These are phyloP conservation scores for Apiotrichum brassicae DNA, from an alignment of 1,284 basidiomycete genomes.

Conservation along the genomic window DNA sequence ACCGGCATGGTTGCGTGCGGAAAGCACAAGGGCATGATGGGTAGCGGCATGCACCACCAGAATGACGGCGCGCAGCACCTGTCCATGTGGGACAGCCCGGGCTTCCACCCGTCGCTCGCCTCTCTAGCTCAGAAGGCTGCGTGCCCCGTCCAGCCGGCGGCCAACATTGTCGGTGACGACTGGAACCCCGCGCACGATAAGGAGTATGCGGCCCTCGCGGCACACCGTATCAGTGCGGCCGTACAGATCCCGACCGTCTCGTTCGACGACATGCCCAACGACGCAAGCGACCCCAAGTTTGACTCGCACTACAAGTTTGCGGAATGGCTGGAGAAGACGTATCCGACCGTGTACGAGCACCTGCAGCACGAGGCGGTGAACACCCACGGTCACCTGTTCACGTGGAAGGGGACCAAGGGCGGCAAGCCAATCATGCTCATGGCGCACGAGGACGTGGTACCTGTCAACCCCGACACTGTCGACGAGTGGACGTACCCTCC, in stretches of 20 bases:
- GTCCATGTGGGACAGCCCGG: too few species aligned
- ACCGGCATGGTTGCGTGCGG: constrained; percentile 2
- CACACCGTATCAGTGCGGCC: constrained; percentile 33
- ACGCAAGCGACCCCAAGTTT: constrained; percentile 38
- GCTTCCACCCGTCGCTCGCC: neutral
- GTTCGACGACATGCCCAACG: constrained; percentile 43
- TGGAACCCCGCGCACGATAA: constrained; percentile 33
- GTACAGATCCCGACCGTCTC: constrained; percentile 46
- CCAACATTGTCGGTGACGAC: constrained; percentile 26
- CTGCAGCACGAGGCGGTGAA: constrained; percentile 47
- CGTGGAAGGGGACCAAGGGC: constrained; percentile 37
- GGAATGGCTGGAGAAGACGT: constrained; percentile 44
- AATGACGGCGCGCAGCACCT: neutral
- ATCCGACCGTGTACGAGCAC: constrained; percentile 35
- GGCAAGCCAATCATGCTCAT: constrained; percentile 48
- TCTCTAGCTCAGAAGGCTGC: neutral
- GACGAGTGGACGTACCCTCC: constrained; percentile 51
- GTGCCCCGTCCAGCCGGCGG: constrained; percentile 32
- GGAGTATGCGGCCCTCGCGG: constrained; percentile 31
- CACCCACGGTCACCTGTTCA: constrained; percentile 47
- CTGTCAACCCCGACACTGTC: constrained; percentile 50
- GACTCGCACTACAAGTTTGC: constrained; percentile 41
- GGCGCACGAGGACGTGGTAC: constrained; percentile 52
- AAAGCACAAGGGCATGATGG: neutral
- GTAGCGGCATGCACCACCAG: neutral